These are phyloP conservation scores for Trichoderma breve DNA, from an alignment of 2,329 filamentous ascomycete genomes.

Conservation along the genomic window DNA sequence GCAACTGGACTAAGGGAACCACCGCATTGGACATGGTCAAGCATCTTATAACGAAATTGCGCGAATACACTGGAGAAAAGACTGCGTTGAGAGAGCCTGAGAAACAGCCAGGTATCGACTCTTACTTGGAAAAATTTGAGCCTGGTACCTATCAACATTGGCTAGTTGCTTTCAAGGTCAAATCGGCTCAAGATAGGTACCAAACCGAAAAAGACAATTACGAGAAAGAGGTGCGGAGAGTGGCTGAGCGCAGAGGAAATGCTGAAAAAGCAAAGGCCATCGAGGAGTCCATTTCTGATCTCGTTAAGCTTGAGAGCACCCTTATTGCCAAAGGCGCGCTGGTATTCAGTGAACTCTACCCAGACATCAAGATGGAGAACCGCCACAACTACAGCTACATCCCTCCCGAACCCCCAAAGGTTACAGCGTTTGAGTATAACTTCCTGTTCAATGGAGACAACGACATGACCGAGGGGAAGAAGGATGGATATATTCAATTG, in stretches of 20 bases:
- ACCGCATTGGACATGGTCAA: conserved; percentile 62
- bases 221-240: conserved; percentile 26
- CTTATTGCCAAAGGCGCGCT: conserved; percentile 63
- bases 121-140: conserved; percentile 52
- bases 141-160: conserved; percentile 61
- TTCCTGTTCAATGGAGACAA: conserved; percentile 54
- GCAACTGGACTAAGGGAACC: conserved; percentile 39
- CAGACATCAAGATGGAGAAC: conserved; percentile 41
- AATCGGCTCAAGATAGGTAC: conserved; percentile 32
- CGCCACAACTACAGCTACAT: background rate
- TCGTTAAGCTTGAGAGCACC: conserved; percentile 53
- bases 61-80: conserved; percentile 38
- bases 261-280: conserved; percentile 58
- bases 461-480: conserved; percentile 55
- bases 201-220: conserved; percentile 33
- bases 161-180: conserved; percentile 43
- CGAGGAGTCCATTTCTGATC: conserved; percentile 46
- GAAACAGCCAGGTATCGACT: conserved; percentile 41
- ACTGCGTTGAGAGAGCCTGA: conserved; percentile 11
- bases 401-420: conserved; percentile 21
- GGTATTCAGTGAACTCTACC: conserved; percentile 63
- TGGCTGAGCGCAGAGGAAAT: conserved; percentile 24
- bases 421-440: conserved; percentile 44
- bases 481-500: conserved; percentile 61
- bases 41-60: conserved; percentile 49